Base-by-base conservation (phyloP, 2,329 filamentous ascomycete genomes). In the Scytalidium sp. region DNA sequence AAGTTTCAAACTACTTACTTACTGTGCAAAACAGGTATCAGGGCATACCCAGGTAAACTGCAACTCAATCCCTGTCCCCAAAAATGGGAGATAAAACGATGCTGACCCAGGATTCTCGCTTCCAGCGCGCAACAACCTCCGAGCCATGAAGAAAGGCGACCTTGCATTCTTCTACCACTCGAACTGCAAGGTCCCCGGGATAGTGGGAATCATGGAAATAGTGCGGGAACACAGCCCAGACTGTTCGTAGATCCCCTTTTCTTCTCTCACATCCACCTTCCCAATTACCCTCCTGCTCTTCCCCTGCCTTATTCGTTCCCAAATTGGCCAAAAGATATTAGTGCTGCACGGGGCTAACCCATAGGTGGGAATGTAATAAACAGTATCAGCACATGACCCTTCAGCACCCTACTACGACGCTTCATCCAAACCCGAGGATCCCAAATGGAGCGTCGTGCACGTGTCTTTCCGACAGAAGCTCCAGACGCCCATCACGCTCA, bases 121-220 rank as follows among this genome's bases (percentile, higher is more conserved):
- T 63, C 17, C 65, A 70, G 93, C 93, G 6, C 83, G 90, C 21
- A 97, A 97, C 63, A 90, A 97, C 65, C 85, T 99, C 71, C 83
- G 89, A 23, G 81, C 84, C 8, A 99, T 99, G 94, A 91, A 89
- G 60, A 84, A 85, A 49, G 92, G 92, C 45, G 94, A 99, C 64
- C 76, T 92, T 25, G 92, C 91, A 21, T 97, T 99, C 72, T 97
- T 99, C 73, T 97, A 97, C 66, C 93, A 97, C 70, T 96, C 89
- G 43, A 96, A 94, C 62, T 94, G 89, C 70, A 96, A 95, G 66
- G 81, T 86, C 20, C 91, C 92, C 0, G 93, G 89, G 2, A 90
- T 97, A 43, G 90, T 86, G 1, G 92, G 92, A 2, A 81, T 86
- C 17, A 92, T 96, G 87, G 88, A 94, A 62, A 88, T 99, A 55